phyloP scores from a whole-genome alignment of 2,329 filamentous ascomycete genomes.

The Bipolaris oryzae region DNA sequence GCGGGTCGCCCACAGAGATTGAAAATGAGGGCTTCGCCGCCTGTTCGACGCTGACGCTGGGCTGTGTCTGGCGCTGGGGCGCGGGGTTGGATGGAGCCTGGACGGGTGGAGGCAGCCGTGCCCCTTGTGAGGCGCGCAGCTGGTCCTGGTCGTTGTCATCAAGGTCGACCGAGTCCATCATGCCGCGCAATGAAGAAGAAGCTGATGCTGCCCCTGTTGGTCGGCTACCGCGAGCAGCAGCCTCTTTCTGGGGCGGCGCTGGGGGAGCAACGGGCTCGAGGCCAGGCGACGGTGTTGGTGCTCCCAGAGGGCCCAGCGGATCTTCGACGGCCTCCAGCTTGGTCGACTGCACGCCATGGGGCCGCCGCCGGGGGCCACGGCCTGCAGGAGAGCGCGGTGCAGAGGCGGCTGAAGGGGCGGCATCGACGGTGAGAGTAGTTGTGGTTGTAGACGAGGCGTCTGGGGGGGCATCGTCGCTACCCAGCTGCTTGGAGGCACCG shows the following conservation, averaged over 20 bases:
- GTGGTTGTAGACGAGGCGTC: slow-evolving; percentile 24
- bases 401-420: slow-evolving; percentile 47
- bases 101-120: slow-evolving; percentile 69
- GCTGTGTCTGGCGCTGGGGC: slow-evolving; percentile 62
- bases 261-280: slow-evolving; percentile 71
- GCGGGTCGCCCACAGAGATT: slow-evolving; percentile 92
- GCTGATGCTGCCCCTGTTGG: slow-evolving; percentile 62
- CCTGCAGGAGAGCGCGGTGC: slow-evolving; percentile 56
- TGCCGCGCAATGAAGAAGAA: slow-evolving; percentile 55
- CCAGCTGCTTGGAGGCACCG: slow-evolving; percentile 49
- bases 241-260: slow-evolving; percentile 67
- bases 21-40: slow-evolving; percentile 90
- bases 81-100: slow-evolving; percentile 58
- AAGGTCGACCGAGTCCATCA: slow-evolving; percentile 71
- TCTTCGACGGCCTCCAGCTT: slow-evolving; percentile 78
- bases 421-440: slow-evolving; percentile 26
- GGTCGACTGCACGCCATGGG: slow-evolving; percentile 75
- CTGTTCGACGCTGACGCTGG: slow-evolving; percentile 89
- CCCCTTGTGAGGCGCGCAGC: slow-evolving; percentile 54
- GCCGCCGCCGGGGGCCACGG: slow-evolving; percentile 60
- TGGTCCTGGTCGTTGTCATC: slow-evolving; percentile 67
- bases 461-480: slow-evolving; percentile 42
- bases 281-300: slow-evolving; percentile 60
- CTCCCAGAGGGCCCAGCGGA: slow-evolving; percentile 77
- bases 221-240: slow-evolving; percentile 57